These are phyloP conservation scores for Penicillium sp. DNA, from an alignment of 2,329 filamentous ascomycete genomes.

Conservation along the genomic window DNA sequence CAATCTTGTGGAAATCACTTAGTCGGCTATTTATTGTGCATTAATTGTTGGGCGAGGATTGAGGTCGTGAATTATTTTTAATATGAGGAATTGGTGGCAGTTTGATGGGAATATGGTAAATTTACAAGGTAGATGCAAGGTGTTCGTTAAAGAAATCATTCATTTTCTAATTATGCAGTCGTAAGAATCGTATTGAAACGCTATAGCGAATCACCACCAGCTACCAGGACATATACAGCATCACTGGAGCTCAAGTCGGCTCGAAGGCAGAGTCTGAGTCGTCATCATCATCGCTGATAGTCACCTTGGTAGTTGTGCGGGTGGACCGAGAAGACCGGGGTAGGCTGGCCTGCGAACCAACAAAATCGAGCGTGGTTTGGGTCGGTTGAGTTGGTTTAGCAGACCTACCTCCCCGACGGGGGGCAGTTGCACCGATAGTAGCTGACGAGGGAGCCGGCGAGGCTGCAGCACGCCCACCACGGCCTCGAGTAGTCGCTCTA, in stretches of 20 bases:
- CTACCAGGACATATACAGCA: background rate
- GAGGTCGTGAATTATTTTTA: too few relatives aligned
- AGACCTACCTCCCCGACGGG: constrained; percentile 26
- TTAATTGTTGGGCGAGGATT: background rate
- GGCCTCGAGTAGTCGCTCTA: constrained; percentile 23
- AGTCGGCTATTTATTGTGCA: background rate
- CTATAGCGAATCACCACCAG: background rate
- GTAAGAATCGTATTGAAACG: background rate
- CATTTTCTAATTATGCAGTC: background rate
- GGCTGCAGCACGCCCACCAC: constrained; percentile 27
- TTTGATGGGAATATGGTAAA: too few relatives aligned
- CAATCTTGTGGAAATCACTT: background rate
- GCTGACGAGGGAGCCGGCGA: constrained; percentile 37
- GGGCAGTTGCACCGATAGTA: constrained; percentile 28
- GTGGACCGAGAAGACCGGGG: constrained; percentile 29
- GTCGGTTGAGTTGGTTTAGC: constrained; percentile 34
- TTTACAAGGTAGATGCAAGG: background rate
- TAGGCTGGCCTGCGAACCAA: constrained; percentile 37
- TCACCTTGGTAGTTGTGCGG: constrained; percentile 35
- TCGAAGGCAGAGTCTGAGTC: constrained; percentile 50
- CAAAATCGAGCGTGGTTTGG: constrained; percentile 46
- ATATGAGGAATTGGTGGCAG: too few relatives aligned
- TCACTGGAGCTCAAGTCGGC: constrained; percentile 17
- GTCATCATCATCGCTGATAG: constrained; percentile 42
- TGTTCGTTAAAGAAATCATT: background rate